Percentiles rank a stretch among this genome's conserved stretches.
Conservation (phyloP, 306 rosid species). For the Prinsepia uniflora region DNA sequence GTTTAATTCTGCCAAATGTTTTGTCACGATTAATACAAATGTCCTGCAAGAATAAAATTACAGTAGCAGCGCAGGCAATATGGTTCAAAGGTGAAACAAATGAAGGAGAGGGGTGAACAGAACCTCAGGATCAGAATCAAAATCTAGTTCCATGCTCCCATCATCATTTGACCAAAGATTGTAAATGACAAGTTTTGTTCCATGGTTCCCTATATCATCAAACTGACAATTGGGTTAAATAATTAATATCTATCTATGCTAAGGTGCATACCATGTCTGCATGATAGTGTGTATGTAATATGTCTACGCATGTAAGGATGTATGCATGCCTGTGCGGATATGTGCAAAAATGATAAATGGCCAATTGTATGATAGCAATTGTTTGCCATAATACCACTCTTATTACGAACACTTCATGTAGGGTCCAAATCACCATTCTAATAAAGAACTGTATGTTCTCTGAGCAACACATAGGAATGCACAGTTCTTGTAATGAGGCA, state of each 20-base stretch:
- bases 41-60: slow-evolving; percentile 48
- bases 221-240: slow-evolving; percentile 46
- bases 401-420: not conserved
- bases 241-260: not conserved
- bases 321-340: not conserved
- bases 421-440: not conserved
- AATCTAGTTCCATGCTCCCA: slow-evolving; percentile 64
- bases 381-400: not conserved
- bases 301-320: not conserved
- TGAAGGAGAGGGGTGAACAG: slow-evolving; percentile 23
- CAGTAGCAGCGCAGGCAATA: not conserved
- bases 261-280: not conserved
- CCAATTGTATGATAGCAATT: not conserved
- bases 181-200: slow-evolving; percentile 79
- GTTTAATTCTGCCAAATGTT: slow-evolving; percentile 29
- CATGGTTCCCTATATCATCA: slow-evolving; percentile 73
- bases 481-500: slow-evolving; percentile 4
- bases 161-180: slow-evolving; percentile 83
- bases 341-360: not conserved
- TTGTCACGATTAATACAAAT: slow-evolving; percentile 56
- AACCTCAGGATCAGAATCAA: slow-evolving; percentile 59
- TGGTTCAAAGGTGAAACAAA: not conserved
- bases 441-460: not conserved
- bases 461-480: not conserved
- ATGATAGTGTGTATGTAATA: not conserved